These are phyloP conservation scores for Adiantum capillusveneris DNA, from an alignment of 75 land plant genomes.

Conservation along the genomic window DNA sequence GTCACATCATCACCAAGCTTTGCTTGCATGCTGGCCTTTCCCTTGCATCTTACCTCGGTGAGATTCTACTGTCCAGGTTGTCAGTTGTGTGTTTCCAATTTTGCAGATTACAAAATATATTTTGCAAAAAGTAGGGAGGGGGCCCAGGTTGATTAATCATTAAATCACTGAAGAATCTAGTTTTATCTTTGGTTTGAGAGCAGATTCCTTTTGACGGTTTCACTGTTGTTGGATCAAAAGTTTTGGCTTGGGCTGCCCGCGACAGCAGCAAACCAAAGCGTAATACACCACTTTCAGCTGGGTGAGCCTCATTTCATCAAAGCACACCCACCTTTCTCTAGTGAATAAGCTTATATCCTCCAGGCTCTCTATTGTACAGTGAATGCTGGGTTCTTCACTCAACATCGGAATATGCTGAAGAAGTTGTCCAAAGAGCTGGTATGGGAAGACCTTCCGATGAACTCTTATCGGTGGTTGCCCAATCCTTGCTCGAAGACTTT, in stretches of 20 bases:
- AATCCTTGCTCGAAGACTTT: slow-evolving; percentile 46
- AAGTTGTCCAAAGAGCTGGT: slow-evolving; percentile 40
- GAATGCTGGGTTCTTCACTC: slow-evolving; percentile 87
- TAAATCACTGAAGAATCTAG: too few species aligned
- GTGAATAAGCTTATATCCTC: background rate
- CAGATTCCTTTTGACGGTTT: slow-evolving; percentile 67
- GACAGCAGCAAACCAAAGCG: slow-evolving; percentile 90
- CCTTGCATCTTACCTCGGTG: slow-evolving; percentile 56
- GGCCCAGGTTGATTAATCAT: too few species aligned
- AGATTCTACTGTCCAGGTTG: slow-evolving; percentile 3
- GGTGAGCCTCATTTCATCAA: background rate
- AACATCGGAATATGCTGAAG: slow-evolving; percentile 59
- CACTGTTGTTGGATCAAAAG: slow-evolving; percentile 45
- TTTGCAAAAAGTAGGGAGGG: too few species aligned
- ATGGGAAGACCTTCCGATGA: slow-evolving; percentile 56
- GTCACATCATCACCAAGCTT: slow-evolving; percentile 60
- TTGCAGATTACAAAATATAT: background rate
- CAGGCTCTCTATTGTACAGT: slow-evolving; percentile 20
- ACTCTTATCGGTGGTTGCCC: slow-evolving; percentile 39
- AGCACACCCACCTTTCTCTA: background rate
- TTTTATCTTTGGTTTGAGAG: too few species aligned
- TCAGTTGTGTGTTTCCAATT: background rate
- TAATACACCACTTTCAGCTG: background rate
- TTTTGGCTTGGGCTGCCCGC: slow-evolving; percentile 60
- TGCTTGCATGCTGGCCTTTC: slow-evolving; percentile 73